Base-by-base conservation (phyloP, 1,139 yeast genomes). In the Saccharomycopsis hybrid region DNA sequence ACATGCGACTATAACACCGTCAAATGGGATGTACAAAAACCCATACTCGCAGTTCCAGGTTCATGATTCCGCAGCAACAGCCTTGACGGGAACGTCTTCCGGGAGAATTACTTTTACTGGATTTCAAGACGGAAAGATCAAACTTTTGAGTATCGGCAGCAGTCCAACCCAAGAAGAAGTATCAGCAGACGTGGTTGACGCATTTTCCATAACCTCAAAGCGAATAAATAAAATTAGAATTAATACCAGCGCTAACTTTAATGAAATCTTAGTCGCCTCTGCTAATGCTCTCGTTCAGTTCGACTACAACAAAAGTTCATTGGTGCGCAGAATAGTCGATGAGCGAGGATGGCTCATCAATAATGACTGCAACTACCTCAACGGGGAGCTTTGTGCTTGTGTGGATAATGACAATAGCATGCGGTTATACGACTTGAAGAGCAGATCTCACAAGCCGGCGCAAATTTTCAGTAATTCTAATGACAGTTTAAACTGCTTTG, bases 361-460 rank as follows among this genome's bases (percentile, higher is more conserved):
- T 30, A 45, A 41, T 39, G 40, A 30, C 11, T 29, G 46, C 32
- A 30, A 27, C 5, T 51, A 49, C 35, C 36, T 51, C 5, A 45
- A 33, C 30, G 38, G 11, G 4, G 41, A 38, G 25, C 27, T 48
- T 3, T 43, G 35, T 25, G 46, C 28, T 8, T 13, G 42, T 2
- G 39, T 50, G 3, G 50, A 45, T 29, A 51, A 51, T 25, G 49
- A 49, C 37, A 49, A 44, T 36, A 36, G 47, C 32, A 24, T 51
- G 30, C 49, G 50, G 28, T 9, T 51, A 3, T 51, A 37, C 39
- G 54, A 51, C 38, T 39, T 49, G 33, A 44, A 35, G 27, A 27
- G 39, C 4, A 35, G 39, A 3, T 35, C 44, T 4, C 31, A 39
- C 9, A 49, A 42, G 32, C 54, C 54, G 1, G 41, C 49, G 5